phyloP scores from a whole-genome alignment of 2,329 filamentous ascomycete species.

The Alternaria metachromatica region DNA sequence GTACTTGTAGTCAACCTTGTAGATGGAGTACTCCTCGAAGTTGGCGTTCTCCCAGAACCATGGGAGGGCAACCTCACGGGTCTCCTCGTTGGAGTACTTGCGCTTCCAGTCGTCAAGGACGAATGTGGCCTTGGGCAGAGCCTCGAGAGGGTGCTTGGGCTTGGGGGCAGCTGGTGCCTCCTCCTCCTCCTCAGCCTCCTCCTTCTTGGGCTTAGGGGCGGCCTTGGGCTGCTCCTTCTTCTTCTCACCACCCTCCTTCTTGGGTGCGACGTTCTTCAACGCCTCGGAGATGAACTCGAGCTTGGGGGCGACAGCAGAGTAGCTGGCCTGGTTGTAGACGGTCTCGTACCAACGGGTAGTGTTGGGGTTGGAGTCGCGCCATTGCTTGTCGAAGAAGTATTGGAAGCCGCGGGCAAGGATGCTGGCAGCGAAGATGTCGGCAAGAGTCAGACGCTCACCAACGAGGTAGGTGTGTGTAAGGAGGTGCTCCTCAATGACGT shows the following conservation, averaged over 20 bases:
- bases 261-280: slow-evolving; percentile 75
- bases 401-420: slow-evolving; percentile 88
- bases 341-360: slow-evolving; percentile 94
- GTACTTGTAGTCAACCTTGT: slow-evolving; percentile 97
- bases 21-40: slow-evolving; percentile 94
- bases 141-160: slow-evolving; percentile 94
- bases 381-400: slow-evolving; percentile 92
- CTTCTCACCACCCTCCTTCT: slow-evolving; percentile 70
- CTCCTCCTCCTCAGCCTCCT: slow-evolving; percentile 67
- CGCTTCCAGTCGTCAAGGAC: slow-evolving; percentile 98
- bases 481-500: slow-evolving; percentile 85
- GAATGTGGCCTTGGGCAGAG: slow-evolving; percentile 79
- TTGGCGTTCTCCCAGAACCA: slow-evolving; percentile 99
- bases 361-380: slow-evolving; percentile 82
- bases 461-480: slow-evolving; percentile 95
- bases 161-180: slow-evolving; percentile 73
- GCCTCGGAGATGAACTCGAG: slow-evolving; percentile 82
- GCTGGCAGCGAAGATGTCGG: slow-evolving; percentile 84
- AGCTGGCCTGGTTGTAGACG: slow-evolving; percentile 90
- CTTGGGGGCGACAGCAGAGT: slow-evolving; percentile 78
- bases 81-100: slow-evolving; percentile 96
- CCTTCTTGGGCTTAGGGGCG: slow-evolving; percentile 60
- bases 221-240: slow-evolving; percentile 74
- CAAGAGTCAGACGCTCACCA: slow-evolving; percentile 95
- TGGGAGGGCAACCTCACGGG: slow-evolving; percentile 79